Evolutionary conservation across 2,329 filamentous ascomycete genomes (phyloP).

Genomic region (Penicillium aurantiogriseum): DNA sequence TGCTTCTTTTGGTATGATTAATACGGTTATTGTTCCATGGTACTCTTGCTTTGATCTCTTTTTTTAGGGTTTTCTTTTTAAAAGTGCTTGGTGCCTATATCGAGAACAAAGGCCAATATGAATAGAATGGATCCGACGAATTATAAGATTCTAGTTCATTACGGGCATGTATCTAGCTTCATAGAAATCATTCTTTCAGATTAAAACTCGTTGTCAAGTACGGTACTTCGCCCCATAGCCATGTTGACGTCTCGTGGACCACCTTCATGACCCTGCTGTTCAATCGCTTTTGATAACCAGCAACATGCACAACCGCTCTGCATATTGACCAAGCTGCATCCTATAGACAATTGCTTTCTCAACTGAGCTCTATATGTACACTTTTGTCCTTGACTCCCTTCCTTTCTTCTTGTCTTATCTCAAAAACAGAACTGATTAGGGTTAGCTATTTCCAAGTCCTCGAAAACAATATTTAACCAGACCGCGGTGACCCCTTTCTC

Average conservation of each 20-base stretch:
- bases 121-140: background rate
- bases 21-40: background rate
- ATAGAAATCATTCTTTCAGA: background rate
- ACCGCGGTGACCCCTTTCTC: no score
- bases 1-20: background rate
- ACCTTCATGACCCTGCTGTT: background rate
- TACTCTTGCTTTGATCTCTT: background rate
- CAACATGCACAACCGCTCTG: background rate
- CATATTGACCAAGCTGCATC: background rate
- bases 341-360: background rate
- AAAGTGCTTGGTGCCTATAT: background rate
- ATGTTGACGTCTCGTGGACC: no score
- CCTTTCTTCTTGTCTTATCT: background rate
- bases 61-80: background rate
- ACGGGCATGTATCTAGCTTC: background rate
- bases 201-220: background rate
- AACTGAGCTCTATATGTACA: background rate
- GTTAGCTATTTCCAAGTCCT: background rate
- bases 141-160: background rate
- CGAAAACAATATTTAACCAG: background rate
- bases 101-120: background rate
- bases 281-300: background rate
- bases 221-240: background rate
- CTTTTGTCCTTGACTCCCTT: background rate
- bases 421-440: background rate